phyloP scores from a whole-genome alignment of 2,329 filamentous ascomycete species.

The Aspergillus spinulosporus region DNA sequence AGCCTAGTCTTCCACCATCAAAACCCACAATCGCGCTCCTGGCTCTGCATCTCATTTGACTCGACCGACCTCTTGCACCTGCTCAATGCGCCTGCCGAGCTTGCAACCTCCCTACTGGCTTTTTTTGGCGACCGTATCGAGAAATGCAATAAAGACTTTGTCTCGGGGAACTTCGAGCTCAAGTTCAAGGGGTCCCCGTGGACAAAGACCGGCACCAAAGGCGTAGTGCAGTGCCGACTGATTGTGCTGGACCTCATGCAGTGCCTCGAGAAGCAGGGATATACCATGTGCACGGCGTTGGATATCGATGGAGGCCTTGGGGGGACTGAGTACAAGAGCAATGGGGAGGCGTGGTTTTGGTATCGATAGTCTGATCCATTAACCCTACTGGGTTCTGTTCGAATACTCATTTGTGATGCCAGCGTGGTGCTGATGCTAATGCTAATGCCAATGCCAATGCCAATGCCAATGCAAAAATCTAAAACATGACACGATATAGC shows the following conservation, averaged over 20 bases:
- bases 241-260: constrained; percentile 8
- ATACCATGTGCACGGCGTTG: constrained; percentile 8
- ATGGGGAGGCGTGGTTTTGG: constrained; percentile 13
- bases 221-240: constrained; percentile 1
- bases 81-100: constrained; percentile 9
- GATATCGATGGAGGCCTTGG: constrained; percentile 10
- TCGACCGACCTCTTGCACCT: constrained; percentile 7
- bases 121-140: constrained; percentile 5
- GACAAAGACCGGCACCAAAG: not conserved
- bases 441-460: not conserved
- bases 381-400: too few relatives aligned
- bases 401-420: too few relatives aligned
- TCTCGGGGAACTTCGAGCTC: constrained; percentile 12
- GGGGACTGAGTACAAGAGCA: constrained; percentile 7
- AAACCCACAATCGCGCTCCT: not conserved
- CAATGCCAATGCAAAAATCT: too few relatives aligned
- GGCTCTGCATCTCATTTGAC: constrained; percentile 14
- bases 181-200: constrained; percentile 8
- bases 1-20: constrained; percentile 7
- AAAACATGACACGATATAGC: too few relatives aligned
- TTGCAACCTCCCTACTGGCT: not conserved
- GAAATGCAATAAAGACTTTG: constrained; percentile 12
- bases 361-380: constrained; percentile 4
- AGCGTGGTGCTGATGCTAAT: too few relatives aligned
- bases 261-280: constrained; percentile 9